Conservation (phyloP, 1,139 yeast species). For the Casaregolazyma suthepensis region DNA sequence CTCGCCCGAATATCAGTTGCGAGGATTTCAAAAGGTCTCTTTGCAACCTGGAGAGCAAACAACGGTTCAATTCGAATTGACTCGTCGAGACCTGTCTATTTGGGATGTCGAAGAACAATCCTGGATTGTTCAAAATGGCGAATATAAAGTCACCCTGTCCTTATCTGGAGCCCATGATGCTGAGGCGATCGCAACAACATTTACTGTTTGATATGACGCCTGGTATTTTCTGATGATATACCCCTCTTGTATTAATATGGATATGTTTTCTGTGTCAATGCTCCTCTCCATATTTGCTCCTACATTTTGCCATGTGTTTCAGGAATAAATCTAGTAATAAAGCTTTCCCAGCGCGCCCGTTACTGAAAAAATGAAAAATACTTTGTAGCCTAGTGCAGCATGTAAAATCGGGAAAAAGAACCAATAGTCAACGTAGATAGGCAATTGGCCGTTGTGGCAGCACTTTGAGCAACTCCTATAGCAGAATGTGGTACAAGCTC, state of each 20-base stretch:
- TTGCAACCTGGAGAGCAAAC: conserved; percentile 41
- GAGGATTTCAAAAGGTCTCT: conserved; percentile 56
- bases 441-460: conserved; percentile 92
- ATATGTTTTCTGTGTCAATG: background rate
- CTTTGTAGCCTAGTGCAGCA: conserved; percentile 62
- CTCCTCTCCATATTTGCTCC: too few species aligned
- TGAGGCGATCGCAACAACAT: background rate
- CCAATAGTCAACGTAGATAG: conserved; percentile 80
- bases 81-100: conserved; percentile 50
- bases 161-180: conserved; percentile 4
- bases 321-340: conserved; percentile 44
- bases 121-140: conserved; percentile 58
- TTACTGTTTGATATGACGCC: background rate
- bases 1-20: conserved; percentile 47
- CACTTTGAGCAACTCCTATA: conserved; percentile 82
- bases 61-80: conserved; percentile 41
- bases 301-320: conserved; percentile 71
- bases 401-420: conserved; percentile 68
- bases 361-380: conserved; percentile 65
- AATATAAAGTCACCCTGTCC: conserved; percentile 38
- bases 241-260: background rate
- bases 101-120: conserved; percentile 57
- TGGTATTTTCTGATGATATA: background rate
- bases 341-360: conserved; percentile 20
- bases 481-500: conserved; percentile 80